Base-by-base conservation (phyloP, 2,329 filamentous ascomycete genomes). In the Clarireedia monteithiana region DNA sequence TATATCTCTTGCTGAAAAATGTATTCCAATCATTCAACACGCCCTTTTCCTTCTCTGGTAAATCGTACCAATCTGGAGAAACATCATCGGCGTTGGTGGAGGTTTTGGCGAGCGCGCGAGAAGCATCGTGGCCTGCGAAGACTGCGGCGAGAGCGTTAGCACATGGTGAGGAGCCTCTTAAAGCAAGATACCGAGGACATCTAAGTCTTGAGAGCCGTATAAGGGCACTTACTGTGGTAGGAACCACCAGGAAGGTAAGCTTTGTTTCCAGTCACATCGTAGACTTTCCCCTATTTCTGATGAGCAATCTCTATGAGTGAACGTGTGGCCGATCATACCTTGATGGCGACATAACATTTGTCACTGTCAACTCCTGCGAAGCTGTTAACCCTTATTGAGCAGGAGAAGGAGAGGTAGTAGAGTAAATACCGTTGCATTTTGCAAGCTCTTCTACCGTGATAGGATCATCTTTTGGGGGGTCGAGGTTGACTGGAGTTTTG, bases 1-100 rank as follows among this genome's bases (percentile, higher is more conserved):
- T 97, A 75, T 99, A 99, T 57, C 94, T 81, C 77, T 97, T 99
- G 63, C 87, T 89, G 73, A 99, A 99, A 74, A 95, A 99, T 2
- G 88, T 95, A 61, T 86, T 83, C 94, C 94, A 99, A 71, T 99
- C 94, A 53, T 92, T 81, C 59, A 99, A 75, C 3, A 88, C 85
- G 26, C 82, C 83, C 75, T 94, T 89, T 71, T 96, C 85, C 72
- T 94, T 91, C 23, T 95, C 91, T 14, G 79, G 77, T 51, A 99
- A 76, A 66, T 91, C 88, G 57, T 86, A 77, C 88, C 89, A 97
- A 50, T 96, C 86, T 2, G 94, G 76, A 34, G 76, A 76, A 62
- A 89, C 92, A 63, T 97, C 91, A 66, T 94, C 89, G 5, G 80
- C 72, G 71, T 96, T 95, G 50, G 91, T 84, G 6, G 91, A 96